phyloP scores from a whole-genome alignment of 2,329 filamentous ascomycete genomes.

The Leptographium radiaticola region DNA sequence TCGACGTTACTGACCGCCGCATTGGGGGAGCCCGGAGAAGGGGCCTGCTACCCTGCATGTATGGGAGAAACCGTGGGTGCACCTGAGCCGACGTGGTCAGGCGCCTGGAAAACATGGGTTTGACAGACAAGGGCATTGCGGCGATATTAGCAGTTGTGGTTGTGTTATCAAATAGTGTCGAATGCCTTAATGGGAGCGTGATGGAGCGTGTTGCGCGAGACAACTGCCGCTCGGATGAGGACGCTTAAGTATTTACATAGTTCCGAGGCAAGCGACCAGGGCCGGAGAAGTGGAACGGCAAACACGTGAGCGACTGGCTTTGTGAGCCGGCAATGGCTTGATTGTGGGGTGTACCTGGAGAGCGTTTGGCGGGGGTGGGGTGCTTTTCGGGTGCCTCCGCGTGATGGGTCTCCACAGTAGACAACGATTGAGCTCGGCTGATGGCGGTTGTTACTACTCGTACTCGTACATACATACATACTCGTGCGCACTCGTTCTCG shows the following conservation, averaged over 20 bases:
- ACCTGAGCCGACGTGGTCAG: constrained; percentile 16
- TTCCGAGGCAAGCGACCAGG: neutral
- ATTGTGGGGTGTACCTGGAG: constrained; percentile 3
- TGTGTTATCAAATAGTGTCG: neutral
- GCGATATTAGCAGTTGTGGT: neutral
- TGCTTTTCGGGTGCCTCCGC: neutral
- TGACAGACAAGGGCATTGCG: constrained; percentile 1
- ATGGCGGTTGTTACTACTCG: too few relatives aligned
- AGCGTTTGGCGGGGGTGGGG: neutral
- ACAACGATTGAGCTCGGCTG: too few relatives aligned
- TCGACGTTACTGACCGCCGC: constrained; percentile 3
- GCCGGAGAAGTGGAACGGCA: neutral
- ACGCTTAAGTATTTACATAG: neutral
- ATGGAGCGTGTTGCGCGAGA: neutral
- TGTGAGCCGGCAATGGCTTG: constrained; percentile 1
- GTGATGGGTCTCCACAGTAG: neutral
- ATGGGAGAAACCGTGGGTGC: constrained; percentile 19
- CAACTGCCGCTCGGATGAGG: neutral
- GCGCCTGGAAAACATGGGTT: constrained; percentile 2
- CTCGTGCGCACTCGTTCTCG: too few relatives aligned
- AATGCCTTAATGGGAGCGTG: neutral
- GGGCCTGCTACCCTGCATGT: constrained; percentile 14
- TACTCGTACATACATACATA: too few relatives aligned
- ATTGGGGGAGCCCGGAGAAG: neutral
- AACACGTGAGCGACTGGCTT: constrained; percentile 2